phyloP scores from a whole-genome alignment of 1,284 basidiomycete species.

The Pseudozyma thailandica region DNA sequence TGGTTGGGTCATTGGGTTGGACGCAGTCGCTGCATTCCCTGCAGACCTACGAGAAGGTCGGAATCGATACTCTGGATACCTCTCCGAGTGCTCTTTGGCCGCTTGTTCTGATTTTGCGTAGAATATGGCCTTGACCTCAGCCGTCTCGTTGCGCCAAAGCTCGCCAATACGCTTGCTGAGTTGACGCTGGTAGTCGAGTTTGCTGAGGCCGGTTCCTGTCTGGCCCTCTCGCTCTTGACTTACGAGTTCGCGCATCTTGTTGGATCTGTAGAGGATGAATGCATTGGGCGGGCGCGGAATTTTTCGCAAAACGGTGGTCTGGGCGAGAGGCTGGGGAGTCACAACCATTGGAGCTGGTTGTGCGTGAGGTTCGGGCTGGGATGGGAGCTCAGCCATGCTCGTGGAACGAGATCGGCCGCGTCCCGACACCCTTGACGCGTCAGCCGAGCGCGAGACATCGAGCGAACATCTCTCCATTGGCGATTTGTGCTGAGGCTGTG shows the following conservation, averaged over 20 bases:
- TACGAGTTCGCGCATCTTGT: conserved; percentile 30
- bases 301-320: conserved; percentile 21
- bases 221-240: not conserved
- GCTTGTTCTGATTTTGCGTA: conserved; percentile 32
- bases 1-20: not conserved
- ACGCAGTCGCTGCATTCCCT: not conserved
- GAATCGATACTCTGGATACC: conserved; percentile 41
- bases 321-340: not conserved
- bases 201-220: conserved; percentile 16
- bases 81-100: conserved; percentile 20
- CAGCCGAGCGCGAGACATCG: conserved; percentile 1
- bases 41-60: conserved; percentile 15
- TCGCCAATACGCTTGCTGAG: conserved; percentile 35
- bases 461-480: conserved; percentile 10
- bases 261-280: conserved; percentile 42
- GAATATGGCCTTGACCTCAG: conserved; percentile 23
- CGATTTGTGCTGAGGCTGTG: no score
- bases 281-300: conserved; percentile 45
- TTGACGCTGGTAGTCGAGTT: conserved; percentile 40
- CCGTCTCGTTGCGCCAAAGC: conserved; percentile 33
- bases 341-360: not conserved
- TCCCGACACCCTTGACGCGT: conserved; percentile 1
- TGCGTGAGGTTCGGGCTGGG: not conserved
- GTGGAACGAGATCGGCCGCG: conserved; percentile 18
- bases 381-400: conserved; percentile 7